Conservation (phyloP, 768 basidiomycete genomes). For the Kwoniella sp. region DNA sequence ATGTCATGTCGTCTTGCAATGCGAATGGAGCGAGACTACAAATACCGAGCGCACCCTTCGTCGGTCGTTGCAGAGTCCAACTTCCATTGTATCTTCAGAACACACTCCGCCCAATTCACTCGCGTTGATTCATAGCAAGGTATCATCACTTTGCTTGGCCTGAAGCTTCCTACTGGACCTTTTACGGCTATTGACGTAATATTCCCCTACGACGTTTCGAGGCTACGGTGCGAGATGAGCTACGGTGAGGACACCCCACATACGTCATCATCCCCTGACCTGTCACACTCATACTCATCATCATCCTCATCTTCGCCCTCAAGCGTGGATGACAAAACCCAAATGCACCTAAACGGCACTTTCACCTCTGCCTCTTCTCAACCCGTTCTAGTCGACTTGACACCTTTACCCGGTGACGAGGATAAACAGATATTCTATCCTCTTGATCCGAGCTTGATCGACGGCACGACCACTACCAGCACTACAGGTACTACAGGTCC, state of each 20-base stretch:
- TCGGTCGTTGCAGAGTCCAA: too few species aligned
- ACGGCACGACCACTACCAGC: not conserved
- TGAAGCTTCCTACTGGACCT: too few species aligned
- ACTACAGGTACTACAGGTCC: not conserved
- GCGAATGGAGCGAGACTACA: too few species aligned
- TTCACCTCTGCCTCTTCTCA: not conserved
- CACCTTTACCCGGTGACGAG: constrained; percentile 23
- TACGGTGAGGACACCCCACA: constrained; percentile 14
- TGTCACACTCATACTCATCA: not conserved
- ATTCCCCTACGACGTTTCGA: too few species aligned
- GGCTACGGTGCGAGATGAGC: constrained; percentile 6
- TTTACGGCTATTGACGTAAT: too few species aligned
- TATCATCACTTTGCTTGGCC: too few species aligned
- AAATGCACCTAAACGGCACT: not conserved
- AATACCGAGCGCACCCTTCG: too few species aligned
- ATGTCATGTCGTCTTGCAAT: too few species aligned
- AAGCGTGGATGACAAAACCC: constrained; percentile 6
- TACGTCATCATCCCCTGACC: constrained; percentile 18
- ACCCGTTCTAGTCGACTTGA: constrained; percentile 17
- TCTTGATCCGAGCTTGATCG: constrained; percentile 5
- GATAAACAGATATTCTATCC: constrained; percentile 24
- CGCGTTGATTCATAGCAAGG: too few species aligned
- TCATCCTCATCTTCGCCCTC: not conserved
- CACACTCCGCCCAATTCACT: too few species aligned
- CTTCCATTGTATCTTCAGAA: too few species aligned